phyloP scores from a whole-genome alignment of 805 yeast genomes.

The Metschnikowia drakensbergensis region DNA sequence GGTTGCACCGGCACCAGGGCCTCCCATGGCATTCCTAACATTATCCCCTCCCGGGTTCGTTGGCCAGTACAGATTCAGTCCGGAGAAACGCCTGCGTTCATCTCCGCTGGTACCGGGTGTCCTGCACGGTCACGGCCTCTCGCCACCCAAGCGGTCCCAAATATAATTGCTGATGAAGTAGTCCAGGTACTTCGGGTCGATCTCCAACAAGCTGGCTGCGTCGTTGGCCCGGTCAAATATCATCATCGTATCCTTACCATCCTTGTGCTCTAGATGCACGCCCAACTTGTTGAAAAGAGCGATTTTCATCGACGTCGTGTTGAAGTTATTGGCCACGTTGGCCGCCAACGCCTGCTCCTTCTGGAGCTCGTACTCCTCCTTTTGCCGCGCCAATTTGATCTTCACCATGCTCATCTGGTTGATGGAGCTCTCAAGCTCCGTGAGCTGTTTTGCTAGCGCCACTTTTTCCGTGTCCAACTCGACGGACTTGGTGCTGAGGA shows the following conservation, averaged over 20 bases:
- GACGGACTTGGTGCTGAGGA: slow-evolving; percentile 25
- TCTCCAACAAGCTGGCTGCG: slow-evolving; percentile 47
- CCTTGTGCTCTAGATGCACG: slow-evolving; percentile 39
- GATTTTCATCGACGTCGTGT: slow-evolving; percentile 49
- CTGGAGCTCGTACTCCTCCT: slow-evolving; percentile 34
- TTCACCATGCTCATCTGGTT: slow-evolving; percentile 29
- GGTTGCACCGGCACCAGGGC: too few relatives aligned
- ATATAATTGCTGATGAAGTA: slow-evolving; percentile 70
- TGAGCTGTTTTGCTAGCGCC: slow-evolving; percentile 48
- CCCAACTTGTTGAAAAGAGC: slow-evolving; percentile 62
- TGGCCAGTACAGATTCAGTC: too few relatives aligned
- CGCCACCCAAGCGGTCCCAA: slow-evolving; percentile 57
- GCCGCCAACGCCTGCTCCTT: slow-evolving; percentile 28
- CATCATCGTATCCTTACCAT: slow-evolving; percentile 37
- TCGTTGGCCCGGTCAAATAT: slow-evolving; percentile 48
- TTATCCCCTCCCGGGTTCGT: too few relatives aligned
- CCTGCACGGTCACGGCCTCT: not conserved
- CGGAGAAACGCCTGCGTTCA: too few relatives aligned
- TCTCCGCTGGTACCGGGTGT: not conserved
- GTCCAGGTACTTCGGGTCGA: slow-evolving; percentile 55
- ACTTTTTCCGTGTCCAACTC: slow-evolving; percentile 47
- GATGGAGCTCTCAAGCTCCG: slow-evolving; percentile 45
- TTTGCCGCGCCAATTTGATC: slow-evolving; percentile 35
- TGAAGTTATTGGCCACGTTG: slow-evolving; percentile 33
- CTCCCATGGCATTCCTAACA: too few relatives aligned